Conservation (phyloP, 148 eudicot species). For the Heliamphora exappendiculata region DNA sequence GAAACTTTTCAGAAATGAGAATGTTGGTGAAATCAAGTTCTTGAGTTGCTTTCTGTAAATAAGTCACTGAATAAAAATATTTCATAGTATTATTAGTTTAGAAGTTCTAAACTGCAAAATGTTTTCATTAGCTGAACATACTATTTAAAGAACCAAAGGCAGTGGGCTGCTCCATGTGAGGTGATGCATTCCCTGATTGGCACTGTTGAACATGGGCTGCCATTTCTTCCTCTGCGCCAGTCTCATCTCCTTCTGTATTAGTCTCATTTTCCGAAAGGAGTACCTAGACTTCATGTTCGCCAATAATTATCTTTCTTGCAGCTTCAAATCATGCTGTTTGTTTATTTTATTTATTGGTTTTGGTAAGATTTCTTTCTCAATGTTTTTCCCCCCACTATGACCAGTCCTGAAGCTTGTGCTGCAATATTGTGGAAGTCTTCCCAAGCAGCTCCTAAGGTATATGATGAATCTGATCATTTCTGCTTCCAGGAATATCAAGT, state of each 20-base stretch:
- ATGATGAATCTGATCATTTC: background rate
- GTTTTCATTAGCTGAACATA: background rate
- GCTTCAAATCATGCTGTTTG: background rate
- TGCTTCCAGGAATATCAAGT: background rate
- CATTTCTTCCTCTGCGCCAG: background rate
- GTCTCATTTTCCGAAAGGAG: background rate
- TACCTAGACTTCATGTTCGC: background rate
- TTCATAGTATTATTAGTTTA: background rate
- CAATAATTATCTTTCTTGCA: background rate
- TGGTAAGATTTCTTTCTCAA: background rate
- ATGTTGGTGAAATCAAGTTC: background rate
- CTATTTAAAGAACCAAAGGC: background rate
- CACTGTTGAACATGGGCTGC: background rate
- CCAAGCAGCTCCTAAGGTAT: constrained; percentile 84
- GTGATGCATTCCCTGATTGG: background rate
- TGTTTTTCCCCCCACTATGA: background rate
- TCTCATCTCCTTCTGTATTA: background rate
- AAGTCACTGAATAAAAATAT: background rate
- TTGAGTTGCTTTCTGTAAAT: background rate
- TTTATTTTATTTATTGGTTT: background rate
- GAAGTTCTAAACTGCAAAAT: background rate
- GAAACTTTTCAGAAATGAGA: background rate
- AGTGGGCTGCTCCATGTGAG: background rate
- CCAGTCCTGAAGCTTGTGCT: constrained; percentile 95
- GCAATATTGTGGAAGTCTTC: constrained; percentile 86